Base-by-base conservation (phyloP, 257 asterid genomes). In the Osmanthus fragrans region DNA sequence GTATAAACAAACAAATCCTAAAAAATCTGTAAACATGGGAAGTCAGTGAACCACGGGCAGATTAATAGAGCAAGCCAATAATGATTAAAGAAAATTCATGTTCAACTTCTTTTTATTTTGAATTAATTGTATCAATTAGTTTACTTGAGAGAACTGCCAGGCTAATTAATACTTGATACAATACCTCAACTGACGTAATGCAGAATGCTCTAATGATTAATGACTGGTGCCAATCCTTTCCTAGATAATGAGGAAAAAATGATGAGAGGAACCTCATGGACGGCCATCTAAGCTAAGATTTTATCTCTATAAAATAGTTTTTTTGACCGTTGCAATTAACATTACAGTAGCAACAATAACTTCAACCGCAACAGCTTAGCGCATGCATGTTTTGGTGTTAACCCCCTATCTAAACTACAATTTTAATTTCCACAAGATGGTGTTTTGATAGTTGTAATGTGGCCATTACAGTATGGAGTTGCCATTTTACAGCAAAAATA, bases 1-100 rank as follows among this genome's bases (percentile, higher is more conserved):
- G 60, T 75, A 82, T 45, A 73, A 13, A 72, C 45, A 19, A 69
- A 64, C 15, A 70, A 21, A 65, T 12, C 18, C 69, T 72, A 36
- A 69, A 64, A 23, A 49, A 23, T 23, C 47, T 63, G 47, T 42
- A 71, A 12, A 67, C 27, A 73, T 27, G 69, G 39, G 32, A 64
- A 39, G 3, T 51, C 18, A 60, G 34, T 56, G 78, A 65, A n/a
- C 45, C 39, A 71, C 40, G 4, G 21, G 63, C 47, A 68, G 37
- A 39, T 16, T 29, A 40, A 2, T 12, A 36, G 42, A 19, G 10
- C 69, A 75, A 58, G 34, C 72, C 72, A 71, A 19, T 9, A 63
- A 5, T 33, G 71, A 56, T 56, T 25, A 37, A 19, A 15, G 54
- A n/a, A 58, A 56, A 21, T 58, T 25, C 40, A 18, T 1, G 66